phyloP scores from a whole-genome alignment of 2,329 filamentous ascomycete genomes.

The Metarhizium anisopliae region DNA sequence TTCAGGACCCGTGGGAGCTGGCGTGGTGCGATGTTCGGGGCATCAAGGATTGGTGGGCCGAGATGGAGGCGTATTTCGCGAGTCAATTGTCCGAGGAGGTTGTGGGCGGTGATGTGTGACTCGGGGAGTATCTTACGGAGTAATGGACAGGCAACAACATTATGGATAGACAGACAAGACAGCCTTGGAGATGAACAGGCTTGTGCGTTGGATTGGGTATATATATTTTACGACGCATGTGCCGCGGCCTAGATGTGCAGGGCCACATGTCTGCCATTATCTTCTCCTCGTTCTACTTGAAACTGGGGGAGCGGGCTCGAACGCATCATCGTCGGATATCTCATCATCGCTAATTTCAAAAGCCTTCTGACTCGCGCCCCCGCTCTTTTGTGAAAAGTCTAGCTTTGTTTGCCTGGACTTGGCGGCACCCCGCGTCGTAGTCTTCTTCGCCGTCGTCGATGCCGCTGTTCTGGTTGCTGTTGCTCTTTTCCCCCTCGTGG shows the following conservation, averaged over 20 bases:
- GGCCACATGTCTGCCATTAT: slow-evolving; percentile 8
- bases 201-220: background rate
- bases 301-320: slow-evolving; percentile 40
- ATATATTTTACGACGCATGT: background rate
- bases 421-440: slow-evolving; percentile 11
- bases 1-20: slow-evolving; percentile 35
- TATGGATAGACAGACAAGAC: no score
- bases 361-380: slow-evolving; percentile 34
- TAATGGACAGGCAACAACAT: no score
- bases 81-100: slow-evolving; percentile 1
- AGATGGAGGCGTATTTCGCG: slow-evolving; percentile 13
- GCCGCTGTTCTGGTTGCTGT: slow-evolving; percentile 10
- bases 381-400: slow-evolving; percentile 29
- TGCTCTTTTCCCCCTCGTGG: slow-evolving; percentile 14
- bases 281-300: slow-evolving; percentile 23
- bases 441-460: slow-evolving; percentile 16
- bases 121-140: background rate
- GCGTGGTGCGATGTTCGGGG: slow-evolving; percentile 40
- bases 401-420: slow-evolving; percentile 24
- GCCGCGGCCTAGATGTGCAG: background rate
- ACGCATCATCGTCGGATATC: slow-evolving; percentile 52
- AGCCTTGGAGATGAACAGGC: background rate
- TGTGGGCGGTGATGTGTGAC: background rate
- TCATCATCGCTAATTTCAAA: slow-evolving; percentile 57
- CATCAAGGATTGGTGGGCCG: slow-evolving; percentile 36